These are phyloP conservation scores for Scenedesmus sp. DNA, from an alignment of 163 green algal genomes.

Conservation along the genomic window DNA sequence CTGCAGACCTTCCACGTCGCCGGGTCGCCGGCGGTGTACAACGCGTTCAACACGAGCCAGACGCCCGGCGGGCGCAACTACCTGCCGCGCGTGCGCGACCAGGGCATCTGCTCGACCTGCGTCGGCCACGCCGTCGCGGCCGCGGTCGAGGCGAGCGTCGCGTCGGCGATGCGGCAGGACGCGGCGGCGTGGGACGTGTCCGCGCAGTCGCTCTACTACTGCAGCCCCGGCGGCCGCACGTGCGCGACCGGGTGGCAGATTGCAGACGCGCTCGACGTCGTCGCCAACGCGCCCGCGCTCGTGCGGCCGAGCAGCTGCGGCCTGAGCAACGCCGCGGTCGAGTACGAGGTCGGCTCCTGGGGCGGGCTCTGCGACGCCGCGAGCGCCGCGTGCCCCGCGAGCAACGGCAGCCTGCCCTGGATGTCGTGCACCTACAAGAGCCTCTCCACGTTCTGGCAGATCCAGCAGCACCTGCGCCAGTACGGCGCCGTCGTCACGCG, in stretches of 20 bases:
- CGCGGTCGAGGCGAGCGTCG: neutral
- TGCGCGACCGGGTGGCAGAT: conserved; percentile 5
- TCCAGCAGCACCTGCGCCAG: conserved; percentile 27
- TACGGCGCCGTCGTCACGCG: conserved; percentile 17
- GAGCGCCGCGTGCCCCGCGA: neutral
- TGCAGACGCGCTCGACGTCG: neutral
- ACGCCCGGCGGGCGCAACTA: conserved; percentile 3
- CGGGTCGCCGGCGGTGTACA: neutral
- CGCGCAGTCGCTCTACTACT: conserved; percentile 20
- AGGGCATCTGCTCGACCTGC: neutral
- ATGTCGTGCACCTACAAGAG: neutral
- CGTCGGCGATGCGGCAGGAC: neutral
- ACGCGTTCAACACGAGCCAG: conserved; percentile 16
- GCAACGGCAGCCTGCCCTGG: neutral
- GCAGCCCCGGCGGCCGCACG: neutral
- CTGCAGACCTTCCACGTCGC: neutral
- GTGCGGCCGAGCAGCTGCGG: neutral
- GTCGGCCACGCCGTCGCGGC: conserved; percentile 1
- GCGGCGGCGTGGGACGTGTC: neutral
- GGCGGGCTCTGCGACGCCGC: neutral
- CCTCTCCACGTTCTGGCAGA: conserved; percentile 14
- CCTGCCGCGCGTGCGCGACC: neutral
- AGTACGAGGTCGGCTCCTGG: conserved; percentile 13
- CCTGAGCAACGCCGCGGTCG: too few relatives aligned
- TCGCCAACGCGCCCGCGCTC: neutral